Evolutionary conservation across 768 basidiomycete genomes (phyloP).

Genomic region (Trichaptum fuscoviolaceum): DNA sequence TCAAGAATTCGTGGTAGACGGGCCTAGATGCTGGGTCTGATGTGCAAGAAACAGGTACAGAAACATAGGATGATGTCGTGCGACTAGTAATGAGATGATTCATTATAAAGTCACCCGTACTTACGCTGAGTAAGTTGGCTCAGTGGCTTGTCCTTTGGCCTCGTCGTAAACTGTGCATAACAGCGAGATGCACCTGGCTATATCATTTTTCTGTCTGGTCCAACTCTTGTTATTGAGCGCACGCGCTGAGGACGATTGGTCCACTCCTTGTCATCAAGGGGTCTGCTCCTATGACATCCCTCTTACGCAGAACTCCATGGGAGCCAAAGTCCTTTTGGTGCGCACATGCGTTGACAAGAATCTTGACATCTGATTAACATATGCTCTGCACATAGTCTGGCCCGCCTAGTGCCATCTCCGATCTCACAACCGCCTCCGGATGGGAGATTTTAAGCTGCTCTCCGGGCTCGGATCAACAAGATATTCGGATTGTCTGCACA

Average conservation of each 20-base stretch:
- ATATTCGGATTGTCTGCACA: slow-evolving; percentile 45
- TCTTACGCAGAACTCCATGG: slow-evolving; percentile 24
- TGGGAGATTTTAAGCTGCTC: slow-evolving; percentile 48
- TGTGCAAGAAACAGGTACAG: slow-evolving; percentile 2
- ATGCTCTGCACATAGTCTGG: slow-evolving; percentile 18
- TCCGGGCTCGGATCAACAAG: slow-evolving; percentile 33
- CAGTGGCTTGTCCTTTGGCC: neutral
- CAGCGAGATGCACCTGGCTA: neutral
- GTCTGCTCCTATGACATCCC: slow-evolving; percentile 37
- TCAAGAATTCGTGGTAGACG: slow-evolving; percentile 16
- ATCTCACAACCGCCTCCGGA: slow-evolving; percentile 41
- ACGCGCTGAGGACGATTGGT: slow-evolving; percentile 39
- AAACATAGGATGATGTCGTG: no score
- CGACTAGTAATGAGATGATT: no score
- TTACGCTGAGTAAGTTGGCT: neutral
- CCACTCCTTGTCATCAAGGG: slow-evolving; percentile 32
- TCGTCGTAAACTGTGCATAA: neutral
- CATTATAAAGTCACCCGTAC: no score
- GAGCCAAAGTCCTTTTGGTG: slow-evolving; percentile 39
- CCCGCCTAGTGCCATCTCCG: slow-evolving; percentile 35
- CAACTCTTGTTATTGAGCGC: slow-evolving; percentile 17
- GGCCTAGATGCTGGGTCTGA: slow-evolving; percentile 26
- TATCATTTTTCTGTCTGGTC: slow-evolving; percentile 9
- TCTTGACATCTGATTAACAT: neutral
- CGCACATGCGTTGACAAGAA: slow-evolving; percentile 9